Evolutionary conservation across 352 stramenopile species (phyloP).

Genomic region (Pythium guiyangense): DNA sequence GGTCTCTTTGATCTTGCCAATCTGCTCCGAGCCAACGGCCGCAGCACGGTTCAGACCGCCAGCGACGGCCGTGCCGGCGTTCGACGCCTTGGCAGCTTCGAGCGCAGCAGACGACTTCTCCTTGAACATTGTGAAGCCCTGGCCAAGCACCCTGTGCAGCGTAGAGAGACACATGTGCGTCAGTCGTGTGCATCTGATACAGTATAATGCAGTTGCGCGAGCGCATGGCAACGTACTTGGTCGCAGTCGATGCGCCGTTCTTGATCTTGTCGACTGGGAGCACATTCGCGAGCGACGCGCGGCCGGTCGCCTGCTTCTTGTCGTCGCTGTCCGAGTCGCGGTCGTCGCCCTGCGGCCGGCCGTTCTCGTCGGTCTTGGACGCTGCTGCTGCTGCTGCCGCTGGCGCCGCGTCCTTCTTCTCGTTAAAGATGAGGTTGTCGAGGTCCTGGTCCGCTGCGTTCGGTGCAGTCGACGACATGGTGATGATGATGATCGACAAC

Average conservation of each 20-base stretch:
- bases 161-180: not conserved
- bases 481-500: too few relatives aligned
- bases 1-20: slow-evolving; percentile 79
- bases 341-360: slow-evolving; percentile 21
- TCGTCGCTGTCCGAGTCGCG: slow-evolving; percentile 45
- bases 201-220: too few relatives aligned
- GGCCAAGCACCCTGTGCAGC: slow-evolving; percentile 48
- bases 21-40: slow-evolving; percentile 61
- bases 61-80: slow-evolving; percentile 62
- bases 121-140: slow-evolving; percentile 61
- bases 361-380: slow-evolving; percentile 22
- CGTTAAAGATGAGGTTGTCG: slow-evolving; percentile 83
- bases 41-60: slow-evolving; percentile 60
- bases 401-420: slow-evolving; percentile 43
- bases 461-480: slow-evolving; percentile 9
- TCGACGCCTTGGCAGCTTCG: slow-evolving; percentile 75
- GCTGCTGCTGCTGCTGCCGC: slow-evolving; percentile 7
- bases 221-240: slow-evolving; percentile 40
- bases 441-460: slow-evolving; percentile 57
- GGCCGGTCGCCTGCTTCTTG: slow-evolving; percentile 35
- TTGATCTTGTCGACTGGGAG: slow-evolving; percentile 87
- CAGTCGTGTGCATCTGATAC: not conserved
- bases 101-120: slow-evolving; percentile 70
- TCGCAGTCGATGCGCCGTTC: slow-evolving; percentile 76
- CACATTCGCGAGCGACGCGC: slow-evolving; percentile 71